A percentile compares a stretch with the other conserved stretches of the same genome.
These are phyloP conservation scores for Agastache rugosa DNA, from an alignment of 257 asterid genomes.

Conservation along the genomic window DNA sequence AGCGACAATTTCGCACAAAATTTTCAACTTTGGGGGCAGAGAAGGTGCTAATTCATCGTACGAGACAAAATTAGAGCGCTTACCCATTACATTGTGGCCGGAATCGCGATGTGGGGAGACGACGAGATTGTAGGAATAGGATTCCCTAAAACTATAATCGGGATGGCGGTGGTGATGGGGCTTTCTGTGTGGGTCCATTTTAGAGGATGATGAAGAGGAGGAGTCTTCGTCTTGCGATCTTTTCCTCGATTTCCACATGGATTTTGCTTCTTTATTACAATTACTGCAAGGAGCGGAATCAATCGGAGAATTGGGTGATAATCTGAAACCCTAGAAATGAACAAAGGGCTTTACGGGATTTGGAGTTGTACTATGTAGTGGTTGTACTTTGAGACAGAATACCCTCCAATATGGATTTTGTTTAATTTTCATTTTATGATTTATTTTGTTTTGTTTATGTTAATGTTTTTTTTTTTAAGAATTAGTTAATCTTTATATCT, in stretches of 20 bases:
- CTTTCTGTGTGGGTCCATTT: constrained; percentile 42
- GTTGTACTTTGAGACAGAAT: neutral
- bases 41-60: constrained; percentile 42
- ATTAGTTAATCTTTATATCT: too few relatives aligned
- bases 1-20: constrained; percentile 64
- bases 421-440: neutral
- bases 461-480: neutral
- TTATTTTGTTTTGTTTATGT: neutral
- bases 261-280: neutral
- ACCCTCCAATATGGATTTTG: neutral
- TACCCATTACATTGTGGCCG: constrained; percentile 41
- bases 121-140: constrained; percentile 30
- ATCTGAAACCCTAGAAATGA: constrained; percentile 43
- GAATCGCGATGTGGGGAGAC: constrained; percentile 40
- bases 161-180: constrained; percentile 26
- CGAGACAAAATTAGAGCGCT: constrained; percentile 51
- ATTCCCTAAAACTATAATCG: constrained; percentile 38
- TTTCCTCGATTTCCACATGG: constrained; percentile 53
- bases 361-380: neutral
- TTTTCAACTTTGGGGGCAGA: constrained; percentile 61
- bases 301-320: constrained; percentile 23
- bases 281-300: neutral
- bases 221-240: constrained; percentile 48
- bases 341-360: neutral
- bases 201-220: constrained; percentile 67